These are phyloP conservation scores for Penicillium manginii DNA, from an alignment of 495 filamentous ascomycete genomes.

Conservation along the genomic window DNA sequence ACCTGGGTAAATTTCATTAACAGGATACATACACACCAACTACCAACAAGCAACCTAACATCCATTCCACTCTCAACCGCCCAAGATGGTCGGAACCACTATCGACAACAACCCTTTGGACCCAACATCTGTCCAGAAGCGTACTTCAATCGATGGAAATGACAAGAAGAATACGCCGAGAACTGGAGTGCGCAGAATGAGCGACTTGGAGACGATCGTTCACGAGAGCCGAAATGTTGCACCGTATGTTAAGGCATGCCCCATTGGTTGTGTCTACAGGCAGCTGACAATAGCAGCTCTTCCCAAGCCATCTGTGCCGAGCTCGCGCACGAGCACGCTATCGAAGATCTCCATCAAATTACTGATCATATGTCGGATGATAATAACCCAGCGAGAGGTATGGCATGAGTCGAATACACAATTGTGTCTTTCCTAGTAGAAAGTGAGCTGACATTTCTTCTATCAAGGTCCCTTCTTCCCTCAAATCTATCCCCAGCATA, in stretches of 20 bases:
- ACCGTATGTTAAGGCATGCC: slow-evolving; percentile 23
- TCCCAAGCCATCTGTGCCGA: slow-evolving; percentile 27
- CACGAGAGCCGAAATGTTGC: slow-evolving; percentile 25
- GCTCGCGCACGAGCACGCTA: slow-evolving; percentile 32
- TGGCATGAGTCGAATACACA: not conserved
- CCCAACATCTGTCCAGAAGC: slow-evolving; percentile 20
- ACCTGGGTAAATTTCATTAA: not conserved
- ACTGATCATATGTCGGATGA: slow-evolving; percentile 22
- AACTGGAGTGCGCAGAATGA: slow-evolving; percentile 10
- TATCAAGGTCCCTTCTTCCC: slow-evolving; percentile 10
- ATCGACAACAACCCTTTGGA: slow-evolving; percentile 26
- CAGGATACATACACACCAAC: not conserved
- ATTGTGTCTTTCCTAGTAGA: too few relatives aligned
- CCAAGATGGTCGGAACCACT: slow-evolving; percentile 25
- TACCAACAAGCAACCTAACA: not conserved
- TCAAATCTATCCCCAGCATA: slow-evolving; percentile 8
- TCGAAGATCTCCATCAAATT: slow-evolving; percentile 28
- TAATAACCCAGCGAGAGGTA: slow-evolving; percentile 16
- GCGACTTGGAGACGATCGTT: slow-evolving; percentile 17
- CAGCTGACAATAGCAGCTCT: slow-evolving; percentile 16
- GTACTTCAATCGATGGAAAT: slow-evolving; percentile 13
- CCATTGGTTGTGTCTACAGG: not conserved
- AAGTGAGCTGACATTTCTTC: not conserved
- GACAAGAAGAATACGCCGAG: not conserved
- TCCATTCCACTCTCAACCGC: not conserved